Percentiles rank a stretch among this genome's conserved stretches.
phyloP scores from a whole-genome alignment of 495 filamentous ascomycete genomes.

The Neurospora tetraspora region DNA sequence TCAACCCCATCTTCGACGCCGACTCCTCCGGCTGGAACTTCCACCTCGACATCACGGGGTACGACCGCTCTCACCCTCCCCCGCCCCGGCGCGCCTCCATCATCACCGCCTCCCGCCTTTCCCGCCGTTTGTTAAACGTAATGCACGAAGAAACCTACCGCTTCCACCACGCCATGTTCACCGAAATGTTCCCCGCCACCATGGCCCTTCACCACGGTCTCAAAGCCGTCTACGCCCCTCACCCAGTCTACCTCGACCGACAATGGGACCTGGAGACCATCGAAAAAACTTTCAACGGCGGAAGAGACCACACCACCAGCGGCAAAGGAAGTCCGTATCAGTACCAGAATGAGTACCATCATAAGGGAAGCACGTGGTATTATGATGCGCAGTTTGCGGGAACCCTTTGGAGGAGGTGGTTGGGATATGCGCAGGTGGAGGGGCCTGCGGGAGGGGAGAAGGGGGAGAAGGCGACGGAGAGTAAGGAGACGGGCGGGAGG shows the following conservation, averaged over 20 bases:
- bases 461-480: constrained; percentile 64
- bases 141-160: constrained; percentile 86
- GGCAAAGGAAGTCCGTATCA: constrained; percentile 67
- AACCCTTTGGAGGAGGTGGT: constrained; percentile 79
- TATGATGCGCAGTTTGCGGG: constrained; percentile 81
- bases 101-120: constrained; percentile 72
- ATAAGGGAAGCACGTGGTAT: constrained; percentile 85
- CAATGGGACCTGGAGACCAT: constrained; percentile 64
- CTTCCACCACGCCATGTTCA: constrained; percentile 77
- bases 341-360: constrained; percentile 77
- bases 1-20: constrained; percentile 90
- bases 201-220: constrained; percentile 83
- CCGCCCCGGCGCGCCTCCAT: constrained; percentile 79
- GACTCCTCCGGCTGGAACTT: constrained; percentile 83
- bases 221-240: constrained; percentile 90
- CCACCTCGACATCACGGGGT: constrained; percentile 75
- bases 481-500: constrained; percentile 29
- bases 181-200: constrained; percentile 86
- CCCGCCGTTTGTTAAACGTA: constrained; percentile 62
- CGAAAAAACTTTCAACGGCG: constrained; percentile 76
- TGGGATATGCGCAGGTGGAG: constrained; percentile 63
- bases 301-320: constrained; percentile 59
- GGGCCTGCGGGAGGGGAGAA: constrained; percentile 8
- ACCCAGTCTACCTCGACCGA: constrained; percentile 83
- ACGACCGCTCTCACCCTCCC: constrained; percentile 50